These are phyloP conservation scores for Sporothrix pallida DNA, from an alignment of 2,329 filamentous ascomycete genomes.

Conservation along the genomic window DNA sequence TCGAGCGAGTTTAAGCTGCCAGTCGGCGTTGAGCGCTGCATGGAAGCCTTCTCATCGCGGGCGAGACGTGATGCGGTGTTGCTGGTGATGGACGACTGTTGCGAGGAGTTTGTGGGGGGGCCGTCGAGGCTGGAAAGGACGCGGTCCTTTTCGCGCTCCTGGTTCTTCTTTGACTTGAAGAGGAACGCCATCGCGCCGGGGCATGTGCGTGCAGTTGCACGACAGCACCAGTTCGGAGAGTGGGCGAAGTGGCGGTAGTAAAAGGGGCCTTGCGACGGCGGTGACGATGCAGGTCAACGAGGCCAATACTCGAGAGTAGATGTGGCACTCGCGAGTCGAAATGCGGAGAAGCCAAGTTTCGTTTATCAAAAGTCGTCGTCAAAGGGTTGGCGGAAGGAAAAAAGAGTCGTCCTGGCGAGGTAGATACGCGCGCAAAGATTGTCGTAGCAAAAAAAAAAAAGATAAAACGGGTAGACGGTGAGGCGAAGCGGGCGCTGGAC, in stretches of 20 bases:
- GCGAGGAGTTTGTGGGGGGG: constrained; percentile 49
- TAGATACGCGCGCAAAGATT: background rate
- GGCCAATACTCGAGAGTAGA: background rate
- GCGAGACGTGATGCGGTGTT: constrained; percentile 52
- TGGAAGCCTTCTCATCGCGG: constrained; percentile 61
- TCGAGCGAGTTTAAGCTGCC: constrained; percentile 77
- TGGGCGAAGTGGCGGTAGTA: background rate
- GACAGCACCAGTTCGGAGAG: constrained; percentile 20
- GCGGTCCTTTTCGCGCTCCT: constrained; percentile 67
- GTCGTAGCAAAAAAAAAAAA: background rate
- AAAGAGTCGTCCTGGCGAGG: background rate
- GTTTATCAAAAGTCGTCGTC: background rate
- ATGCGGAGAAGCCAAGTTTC: background rate
- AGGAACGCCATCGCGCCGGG: constrained; percentile 72
- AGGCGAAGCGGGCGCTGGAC: constrained; percentile 8
- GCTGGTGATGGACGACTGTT: constrained; percentile 55
- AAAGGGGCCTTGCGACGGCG: background rate
- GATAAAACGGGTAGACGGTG: constrained; percentile 14
- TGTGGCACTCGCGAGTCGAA: background rate
- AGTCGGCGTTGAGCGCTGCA: constrained; percentile 72
- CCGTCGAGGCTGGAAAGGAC: constrained; percentile 62
- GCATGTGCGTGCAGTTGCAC: constrained; percentile 33
- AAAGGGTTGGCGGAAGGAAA: background rate
- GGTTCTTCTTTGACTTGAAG: constrained; percentile 81
- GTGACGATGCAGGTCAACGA: background rate